Conservation (phyloP, 257 asterid species). For the Ballota nigra region DNA sequence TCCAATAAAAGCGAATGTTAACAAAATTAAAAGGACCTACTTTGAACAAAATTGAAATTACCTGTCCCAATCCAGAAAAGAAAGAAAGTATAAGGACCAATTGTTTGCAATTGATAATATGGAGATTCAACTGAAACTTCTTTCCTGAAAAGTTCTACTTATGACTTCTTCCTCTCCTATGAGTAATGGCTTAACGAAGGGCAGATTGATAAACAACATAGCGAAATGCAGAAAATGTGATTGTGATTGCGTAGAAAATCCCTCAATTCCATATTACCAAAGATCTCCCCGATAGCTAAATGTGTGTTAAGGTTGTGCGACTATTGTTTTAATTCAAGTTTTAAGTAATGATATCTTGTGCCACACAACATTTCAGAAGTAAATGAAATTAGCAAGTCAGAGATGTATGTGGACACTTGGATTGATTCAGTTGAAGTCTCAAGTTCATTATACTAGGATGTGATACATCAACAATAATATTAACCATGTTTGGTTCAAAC, state of each 20-base stretch:
- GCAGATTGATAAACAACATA: background rate
- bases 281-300: conserved; percentile 1
- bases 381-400: background rate
- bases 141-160: background rate
- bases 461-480: background rate
- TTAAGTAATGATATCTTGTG: background rate
- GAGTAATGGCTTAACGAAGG: background rate
- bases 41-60: background rate
- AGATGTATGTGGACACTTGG: background rate
- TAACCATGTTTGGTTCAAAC: background rate
- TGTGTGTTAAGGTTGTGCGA: background rate
- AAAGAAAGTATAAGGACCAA: background rate
- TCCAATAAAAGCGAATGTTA: background rate
- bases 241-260: background rate
- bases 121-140: background rate
- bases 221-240: background rate
- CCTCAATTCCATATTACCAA: background rate
- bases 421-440: background rate
- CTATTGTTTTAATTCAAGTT: background rate
- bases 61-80: background rate
- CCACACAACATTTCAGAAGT: background rate
- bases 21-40: background rate
- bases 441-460: background rate
- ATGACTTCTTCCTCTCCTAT: background rate
- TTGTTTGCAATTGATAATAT: background rate